Evolutionary conservation across 2,329 filamentous ascomycete species (phyloP), one percentile per base, ranked within the genome.

Genomic region (Boeremia lycopersici): DNA sequence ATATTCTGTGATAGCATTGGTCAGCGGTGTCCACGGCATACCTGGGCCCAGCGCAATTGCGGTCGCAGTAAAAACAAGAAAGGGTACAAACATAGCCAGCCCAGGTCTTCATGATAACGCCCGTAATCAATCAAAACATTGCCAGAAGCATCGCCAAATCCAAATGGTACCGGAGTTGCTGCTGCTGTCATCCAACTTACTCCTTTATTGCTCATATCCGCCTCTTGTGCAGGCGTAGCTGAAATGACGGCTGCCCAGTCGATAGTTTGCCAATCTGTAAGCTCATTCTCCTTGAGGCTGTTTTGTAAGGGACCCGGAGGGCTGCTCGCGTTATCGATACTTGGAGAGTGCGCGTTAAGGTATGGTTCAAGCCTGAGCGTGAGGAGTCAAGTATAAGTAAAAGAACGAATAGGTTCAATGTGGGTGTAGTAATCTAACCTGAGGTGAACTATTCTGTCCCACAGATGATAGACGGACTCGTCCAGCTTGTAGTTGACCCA

Each of bases 401-500:
- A 67, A 26, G 63, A 64, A 56, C 53, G 53, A 46, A 68, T 65
- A 28, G 65, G 60, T 42, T 57, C 49, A 59, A 68, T 6, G n/a
- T 33, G 47, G 48, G 61, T 64, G 34, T 60, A 64, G 64, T 65
- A 56, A 49, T 72, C 71, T 73, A 66, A 74, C 71, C 72, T 74
- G 66, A 69, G 53, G 61, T 67, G 52, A 53, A 68, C 49, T 3
- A 74, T 72, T 28, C 57, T 61, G 29, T 63, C 61, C 71, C 71
- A 75, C 19, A 75, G 53, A 35, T 61, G 44, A 36, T 57, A 50
- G 29, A 70, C 71, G 48, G 69, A 70, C 45, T 65, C 55, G 40
- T 72, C 68, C 15, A 75, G 67, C 57, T 74, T 73, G 61, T 69
- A 74, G 55, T 65, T 68, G 48, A 75, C 72, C 73, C 73, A 75